phyloP scores from a whole-genome alignment of 108 stramenopile species.

The Cyclotella atomus region DNA sequence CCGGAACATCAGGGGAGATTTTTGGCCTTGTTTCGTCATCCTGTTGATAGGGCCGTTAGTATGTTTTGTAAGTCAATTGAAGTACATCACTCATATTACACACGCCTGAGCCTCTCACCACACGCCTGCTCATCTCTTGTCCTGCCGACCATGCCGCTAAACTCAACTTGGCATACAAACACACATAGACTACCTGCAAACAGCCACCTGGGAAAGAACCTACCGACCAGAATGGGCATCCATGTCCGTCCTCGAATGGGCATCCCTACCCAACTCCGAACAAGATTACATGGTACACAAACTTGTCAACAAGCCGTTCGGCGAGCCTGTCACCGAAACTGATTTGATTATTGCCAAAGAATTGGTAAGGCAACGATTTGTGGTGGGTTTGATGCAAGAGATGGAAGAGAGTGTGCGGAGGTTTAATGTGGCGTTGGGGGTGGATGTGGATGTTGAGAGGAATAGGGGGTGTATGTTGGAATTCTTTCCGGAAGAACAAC shows the following conservation, averaged over 20 bases:
- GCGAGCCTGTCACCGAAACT: slow-evolving; percentile 16
- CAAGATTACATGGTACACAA: slow-evolving; percentile 38
- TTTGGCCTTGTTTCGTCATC: slow-evolving; percentile 47
- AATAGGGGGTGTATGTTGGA: slow-evolving; percentile 33
- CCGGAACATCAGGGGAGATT: slow-evolving; percentile 39
- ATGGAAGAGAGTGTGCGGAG: slow-evolving; percentile 45
- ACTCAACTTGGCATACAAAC: no score
- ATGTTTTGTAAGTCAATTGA: no score
- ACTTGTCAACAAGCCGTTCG: slow-evolving; percentile 23
- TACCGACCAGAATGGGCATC: slow-evolving; percentile 40
- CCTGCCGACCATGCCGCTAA: no score
- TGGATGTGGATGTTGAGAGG: slow-evolving; percentile 22
- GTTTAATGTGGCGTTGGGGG: slow-evolving; percentile 40
- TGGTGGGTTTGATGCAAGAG: slow-evolving; percentile 53
- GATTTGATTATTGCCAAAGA: slow-evolving; percentile 52
- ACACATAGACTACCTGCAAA: slow-evolving; percentile 47
- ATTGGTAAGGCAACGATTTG: slow-evolving; percentile 42
- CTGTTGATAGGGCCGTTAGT: slow-evolving; percentile 45
- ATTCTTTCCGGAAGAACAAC: no score
- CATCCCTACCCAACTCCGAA: slow-evolving; percentile 23
- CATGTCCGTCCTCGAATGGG: slow-evolving; percentile 54
- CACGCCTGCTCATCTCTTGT: no score
- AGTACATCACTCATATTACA: no score
- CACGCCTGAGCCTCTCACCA: no score
- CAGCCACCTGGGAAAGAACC: slow-evolving; percentile 48